Evolutionary conservation across 805 yeast species (phyloP).

Genomic region (Hanseniaspora guilliermondii): DNA sequence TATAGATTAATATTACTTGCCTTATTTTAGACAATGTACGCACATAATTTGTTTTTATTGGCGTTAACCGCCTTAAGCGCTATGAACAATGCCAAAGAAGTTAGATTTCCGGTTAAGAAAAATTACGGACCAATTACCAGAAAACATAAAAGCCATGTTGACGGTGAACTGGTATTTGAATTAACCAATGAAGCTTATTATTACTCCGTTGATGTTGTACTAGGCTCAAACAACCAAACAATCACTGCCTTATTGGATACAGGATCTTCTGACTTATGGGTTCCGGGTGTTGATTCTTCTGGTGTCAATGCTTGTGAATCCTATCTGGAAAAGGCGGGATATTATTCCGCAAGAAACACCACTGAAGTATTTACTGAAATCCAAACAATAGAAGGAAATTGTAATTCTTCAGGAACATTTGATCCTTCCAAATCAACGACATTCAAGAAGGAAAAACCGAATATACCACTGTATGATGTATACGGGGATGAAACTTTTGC

Average conservation of each 20-base stretch:
- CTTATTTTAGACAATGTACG: too few relatives aligned
- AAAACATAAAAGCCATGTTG: background rate
- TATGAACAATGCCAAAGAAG: background rate
- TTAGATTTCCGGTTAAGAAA: background rate
- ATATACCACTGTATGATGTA: conserved; percentile 24
- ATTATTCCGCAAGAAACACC: background rate
- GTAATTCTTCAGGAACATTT: conserved; percentile 22
- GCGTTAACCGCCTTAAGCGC: background rate
- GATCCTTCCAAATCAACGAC: conserved; percentile 18
- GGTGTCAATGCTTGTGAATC: background rate
- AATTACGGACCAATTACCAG: background rate
- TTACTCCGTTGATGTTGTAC: conserved; percentile 29
- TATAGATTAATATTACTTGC: too few relatives aligned
- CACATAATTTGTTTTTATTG: too few relatives aligned
- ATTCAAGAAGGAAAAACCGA: conserved; percentile 15
- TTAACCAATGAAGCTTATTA: conserved; percentile 30
- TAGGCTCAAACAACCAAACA: conserved; percentile 42
- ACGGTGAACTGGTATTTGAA: conserved; percentile 1
- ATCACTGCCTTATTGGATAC: conserved; percentile 46
- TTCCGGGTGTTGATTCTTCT: conserved; percentile 28
- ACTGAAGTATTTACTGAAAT: background rate
- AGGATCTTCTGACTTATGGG: conserved; percentile 59
- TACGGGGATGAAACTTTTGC: conserved; percentile 37
- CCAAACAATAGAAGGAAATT: conserved; percentile 10
- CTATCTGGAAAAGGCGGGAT: background rate